phyloP scores from a whole-genome alignment of 768 basidiomycete species.

The Leccinellum albellum region DNA sequence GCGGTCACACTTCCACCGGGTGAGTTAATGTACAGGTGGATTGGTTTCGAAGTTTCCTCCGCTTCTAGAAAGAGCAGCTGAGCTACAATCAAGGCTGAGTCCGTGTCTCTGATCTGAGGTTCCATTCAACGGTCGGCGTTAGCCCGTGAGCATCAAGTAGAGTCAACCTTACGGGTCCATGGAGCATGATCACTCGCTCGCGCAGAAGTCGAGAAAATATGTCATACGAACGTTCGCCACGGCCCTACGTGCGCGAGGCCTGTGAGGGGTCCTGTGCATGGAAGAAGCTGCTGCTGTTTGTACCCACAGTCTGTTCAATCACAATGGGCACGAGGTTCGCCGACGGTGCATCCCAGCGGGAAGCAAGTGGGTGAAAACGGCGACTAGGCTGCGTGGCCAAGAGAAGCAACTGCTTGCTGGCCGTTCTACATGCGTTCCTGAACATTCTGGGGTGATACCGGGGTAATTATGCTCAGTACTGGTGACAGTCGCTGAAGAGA shows the following conservation, averaged over 20 bases:
- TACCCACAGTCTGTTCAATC: constrained; percentile 81
- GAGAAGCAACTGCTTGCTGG: constrained; percentile 14
- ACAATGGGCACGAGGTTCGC: constrained; percentile 84
- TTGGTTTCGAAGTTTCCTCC: constrained; percentile 90
- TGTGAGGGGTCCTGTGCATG: constrained; percentile 13
- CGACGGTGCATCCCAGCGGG: constrained; percentile 43
- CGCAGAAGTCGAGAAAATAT: constrained; percentile 92
- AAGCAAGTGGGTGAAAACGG: constrained; percentile 52
- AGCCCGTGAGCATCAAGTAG: constrained; percentile 6
- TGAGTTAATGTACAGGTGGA: constrained; percentile 95
- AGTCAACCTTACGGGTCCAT: constrained; percentile 69
- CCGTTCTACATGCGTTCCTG: constrained; percentile 24
- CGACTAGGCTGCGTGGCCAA: constrained; percentile 29
- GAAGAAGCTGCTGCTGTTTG: constrained; percentile 1
- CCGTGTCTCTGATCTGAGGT: constrained; percentile 79
- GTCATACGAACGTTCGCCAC: constrained; percentile 89
- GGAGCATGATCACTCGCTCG: constrained; percentile 94
- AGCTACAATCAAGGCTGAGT: constrained; percentile 84
- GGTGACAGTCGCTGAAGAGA: no score
- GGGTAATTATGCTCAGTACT: no score
- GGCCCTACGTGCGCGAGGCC: constrained; percentile 45
- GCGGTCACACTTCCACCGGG: constrained; percentile 96
- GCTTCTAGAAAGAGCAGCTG: constrained; percentile 95
- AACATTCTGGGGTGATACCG: constrained; percentile 23
- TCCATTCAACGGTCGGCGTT: constrained; percentile 11